These are phyloP conservation scores for Barnettozyma siamensis DNA, from an alignment of 805 yeast genomes.

Conservation along the genomic window DNA sequence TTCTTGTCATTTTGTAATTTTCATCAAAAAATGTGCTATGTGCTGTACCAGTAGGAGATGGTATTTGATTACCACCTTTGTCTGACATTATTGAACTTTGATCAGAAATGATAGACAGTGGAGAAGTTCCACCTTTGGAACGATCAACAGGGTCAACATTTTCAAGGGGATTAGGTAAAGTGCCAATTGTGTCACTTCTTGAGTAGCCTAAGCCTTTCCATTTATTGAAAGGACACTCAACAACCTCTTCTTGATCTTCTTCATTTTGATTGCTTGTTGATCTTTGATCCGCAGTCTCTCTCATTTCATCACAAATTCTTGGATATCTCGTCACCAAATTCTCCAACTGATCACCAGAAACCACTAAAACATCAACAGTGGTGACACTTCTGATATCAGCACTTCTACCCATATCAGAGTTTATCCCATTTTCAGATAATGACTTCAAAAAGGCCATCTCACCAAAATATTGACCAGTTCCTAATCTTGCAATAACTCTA, in stretches of 20 bases:
- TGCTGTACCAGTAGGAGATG: neutral
- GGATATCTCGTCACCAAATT: slow-evolving; percentile 56
- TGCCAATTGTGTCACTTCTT: neutral
- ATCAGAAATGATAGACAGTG: slow-evolving; percentile 2
- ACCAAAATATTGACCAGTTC: slow-evolving; percentile 65
- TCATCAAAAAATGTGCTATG: slow-evolving; percentile 2
- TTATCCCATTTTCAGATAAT: slow-evolving; percentile 25
- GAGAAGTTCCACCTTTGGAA: slow-evolving; percentile 7
- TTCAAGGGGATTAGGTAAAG: neutral
- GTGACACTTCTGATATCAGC: slow-evolving; percentile 63
- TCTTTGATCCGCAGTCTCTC: slow-evolving; percentile 53
- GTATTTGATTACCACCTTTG: neutral
- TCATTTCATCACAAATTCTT: slow-evolving; percentile 51
- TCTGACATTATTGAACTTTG: neutral
- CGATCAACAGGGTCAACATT: slow-evolving; percentile 5
- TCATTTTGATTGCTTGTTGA: slow-evolving; percentile 25
- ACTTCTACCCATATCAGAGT: slow-evolving; percentile 33
- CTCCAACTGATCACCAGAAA: slow-evolving; percentile 49
- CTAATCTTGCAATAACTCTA: slow-evolving; percentile 49
- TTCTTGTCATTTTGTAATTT: slow-evolving; percentile 11
- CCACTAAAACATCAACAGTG: slow-evolving; percentile 53
- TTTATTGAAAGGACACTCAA: slow-evolving; percentile 17
- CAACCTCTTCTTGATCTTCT: slow-evolving; percentile 8
- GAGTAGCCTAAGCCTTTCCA: slow-evolving; percentile 21
- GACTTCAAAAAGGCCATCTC: slow-evolving; percentile 65